phyloP scores from a whole-genome alignment of 2,329 filamentous ascomycete genomes.

The Ophiostoma angusticollis region DNA sequence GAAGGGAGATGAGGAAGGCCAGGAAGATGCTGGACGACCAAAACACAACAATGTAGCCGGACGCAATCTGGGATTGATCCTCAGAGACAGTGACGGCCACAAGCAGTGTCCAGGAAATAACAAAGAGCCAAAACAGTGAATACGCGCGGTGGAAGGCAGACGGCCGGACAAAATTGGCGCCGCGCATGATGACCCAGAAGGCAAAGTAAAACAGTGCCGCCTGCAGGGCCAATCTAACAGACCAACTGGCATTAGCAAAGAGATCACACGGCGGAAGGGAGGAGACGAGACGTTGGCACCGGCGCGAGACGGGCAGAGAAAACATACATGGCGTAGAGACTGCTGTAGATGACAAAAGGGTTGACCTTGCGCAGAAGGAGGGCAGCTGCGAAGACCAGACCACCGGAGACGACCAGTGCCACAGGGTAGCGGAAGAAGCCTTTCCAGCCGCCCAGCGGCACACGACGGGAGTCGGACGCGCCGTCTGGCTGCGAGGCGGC shows the following conservation, averaged over 20 bases:
- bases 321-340: slow-evolving; percentile 59
- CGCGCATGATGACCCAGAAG: slow-evolving; percentile 71
- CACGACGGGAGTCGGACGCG: slow-evolving; percentile 45
- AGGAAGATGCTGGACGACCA: slow-evolving; percentile 65
- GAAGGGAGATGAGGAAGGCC: slow-evolving; percentile 59
- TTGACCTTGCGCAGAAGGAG: slow-evolving; percentile 73
- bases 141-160: slow-evolving; percentile 78
- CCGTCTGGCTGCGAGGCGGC: slow-evolving; percentile 32
- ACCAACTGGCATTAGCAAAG: neutral
- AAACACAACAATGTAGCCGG: slow-evolving; percentile 71
- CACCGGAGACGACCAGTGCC: slow-evolving; percentile 54
- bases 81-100: slow-evolving; percentile 64
- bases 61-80: slow-evolving; percentile 57
- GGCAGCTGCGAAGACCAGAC: slow-evolving; percentile 57
- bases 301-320: neutral
- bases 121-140: slow-evolving; percentile 71
- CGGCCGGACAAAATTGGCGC: slow-evolving; percentile 67
- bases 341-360: slow-evolving; percentile 83
- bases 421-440: slow-evolving; percentile 79
- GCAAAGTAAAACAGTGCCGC: slow-evolving; percentile 65
- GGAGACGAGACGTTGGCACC: too few species aligned
- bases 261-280: neutral
- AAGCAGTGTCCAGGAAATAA: slow-evolving; percentile 58
- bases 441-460: slow-evolving; percentile 60
- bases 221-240: slow-evolving; percentile 63